Base-by-base conservation (phyloP, 768 basidiomycete species). In the Suillus placidus region DNA sequence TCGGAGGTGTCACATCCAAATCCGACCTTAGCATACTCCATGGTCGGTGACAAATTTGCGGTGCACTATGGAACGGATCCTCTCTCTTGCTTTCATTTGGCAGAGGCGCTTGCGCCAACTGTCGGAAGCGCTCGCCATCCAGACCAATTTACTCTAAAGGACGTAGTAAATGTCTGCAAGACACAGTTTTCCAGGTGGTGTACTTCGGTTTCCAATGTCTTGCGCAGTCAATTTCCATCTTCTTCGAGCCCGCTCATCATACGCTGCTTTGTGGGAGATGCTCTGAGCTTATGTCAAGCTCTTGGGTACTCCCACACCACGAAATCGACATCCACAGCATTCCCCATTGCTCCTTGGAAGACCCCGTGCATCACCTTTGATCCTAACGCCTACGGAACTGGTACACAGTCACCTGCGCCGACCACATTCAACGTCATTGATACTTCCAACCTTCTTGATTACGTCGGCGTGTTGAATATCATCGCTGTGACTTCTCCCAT, bases 381-480 rank as follows among this genome's bases (percentile, higher is more conserved):
- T 1, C 67, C 65, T 23, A 56, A 26, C 2, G 65, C 71, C n/a
- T 77, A 77, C 42, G 67, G 68, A 20, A 26, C 64, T 49, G 52
- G 32, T 1, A 62, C 64, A 23, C n/a, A 60, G 18, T 51, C 61
- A 35, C 69, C 68, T 0, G 77, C 77, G 9, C 76, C 76, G 12
- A 69, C 70, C 9, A 64, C 34, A 18, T 79, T 77, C 64, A 72
- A 79, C 32, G 75, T 79, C 47, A 78, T 77, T 43, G 69, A 77
- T 51, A 76, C 76, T 14, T 77, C 77, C 38, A 79, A 78, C 35
- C 12, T 78, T 23, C 68, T 69, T 37, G 76, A 78, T 57, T 68
- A 79, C 45, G 60, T 75, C 6, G 77, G 76, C 6, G 65, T 77
- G 32, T 49, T 78, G 35, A 77, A 77, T 45, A 40, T 77, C 5